Evolutionary conservation across 2,329 filamentous ascomycete genomes (phyloP), one percentile per base, ranked within the genome.

Genomic region (Madurella fahalii): DNA sequence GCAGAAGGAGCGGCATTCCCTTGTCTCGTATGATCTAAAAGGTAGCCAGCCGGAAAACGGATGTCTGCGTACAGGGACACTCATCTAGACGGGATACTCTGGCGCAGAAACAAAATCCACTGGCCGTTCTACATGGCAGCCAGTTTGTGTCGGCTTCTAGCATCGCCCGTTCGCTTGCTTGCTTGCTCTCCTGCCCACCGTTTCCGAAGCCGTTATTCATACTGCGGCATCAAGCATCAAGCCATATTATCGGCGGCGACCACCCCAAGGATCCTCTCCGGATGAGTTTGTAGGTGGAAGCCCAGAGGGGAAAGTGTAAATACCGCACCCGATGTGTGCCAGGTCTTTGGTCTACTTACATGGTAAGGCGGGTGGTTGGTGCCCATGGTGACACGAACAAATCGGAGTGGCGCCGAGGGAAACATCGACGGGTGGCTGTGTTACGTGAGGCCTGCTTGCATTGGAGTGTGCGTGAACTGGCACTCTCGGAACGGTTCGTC

Each of bases 391-490:
- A 17, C 18, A 13, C 25, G 37, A 32, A 12, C 47, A 37, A 50
- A 43, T 50, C 48, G 48, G 48, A 16, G 31, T 37, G 3, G 20
- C 40, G n/a, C 48, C 40, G 40, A 43, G 13, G 40, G 11, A 25
- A 13, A 44, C 31, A 16, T 37, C 12, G 39, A 32, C 25, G 47
- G 39, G 25, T 16, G 16, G 9, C 11, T 40, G 40, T 9, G 25
- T 9, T 34, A 37, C 30, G 44, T 47, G 40, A 20, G 41, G 50
- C 52, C 1, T 18, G 52, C 47, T 3, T 18, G 52, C 47, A 42
- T 54, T 54, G 47, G 41, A 54, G 30, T n/a, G 42, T 54, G 52
- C 52, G 42, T 54, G 52, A 54, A 54, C 52, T 30, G 37, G 52
- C 20, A 32, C 30, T 43, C 46, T 31, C 31, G n/a, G 11, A 47